A percentile compares a stretch with the other conserved stretches of the same genome.
Conservation (phyloP, 441 rosid species). For the Aquilaria agallochum region DNA sequence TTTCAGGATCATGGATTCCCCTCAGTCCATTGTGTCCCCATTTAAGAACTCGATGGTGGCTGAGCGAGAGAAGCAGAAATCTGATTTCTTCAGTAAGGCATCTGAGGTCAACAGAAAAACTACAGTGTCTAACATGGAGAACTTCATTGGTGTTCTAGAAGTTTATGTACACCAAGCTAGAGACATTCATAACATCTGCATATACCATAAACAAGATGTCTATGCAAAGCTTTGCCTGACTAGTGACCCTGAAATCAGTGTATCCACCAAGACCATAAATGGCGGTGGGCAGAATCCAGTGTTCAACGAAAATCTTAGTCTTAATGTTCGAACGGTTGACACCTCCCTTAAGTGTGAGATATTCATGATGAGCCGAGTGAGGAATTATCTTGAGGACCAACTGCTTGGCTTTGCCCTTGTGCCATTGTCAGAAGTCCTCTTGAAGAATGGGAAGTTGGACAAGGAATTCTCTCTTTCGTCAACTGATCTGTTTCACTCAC, state of each 20-base stretch:
- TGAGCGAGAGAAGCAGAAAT: constrained; percentile 54
- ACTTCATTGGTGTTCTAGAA: constrained; percentile 60
- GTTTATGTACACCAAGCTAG: constrained; percentile 92
- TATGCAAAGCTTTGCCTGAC: constrained; percentile 95
- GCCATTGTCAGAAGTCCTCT: constrained; percentile 81
- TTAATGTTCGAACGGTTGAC: constrained; percentile 62
- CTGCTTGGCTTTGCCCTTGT: constrained; percentile 87
- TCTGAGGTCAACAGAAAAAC: constrained; percentile 35
- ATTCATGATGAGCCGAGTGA: constrained; percentile 98
- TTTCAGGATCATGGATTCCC: constrained; percentile 78
- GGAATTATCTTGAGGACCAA: constrained; percentile 96
- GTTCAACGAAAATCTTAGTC: constrained; percentile 63
- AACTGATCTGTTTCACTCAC: constrained; percentile 92
- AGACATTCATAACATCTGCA: constrained; percentile 98
- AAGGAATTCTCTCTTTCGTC: constrained; percentile 97
- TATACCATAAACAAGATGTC: constrained; percentile 99
- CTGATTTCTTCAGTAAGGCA: constrained; percentile 38
- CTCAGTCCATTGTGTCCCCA: constrained; percentile 93
- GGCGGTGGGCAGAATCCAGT: constrained; percentile 99
- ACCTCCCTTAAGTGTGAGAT: constrained; percentile 90
- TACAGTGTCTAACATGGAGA: constrained; percentile 22
- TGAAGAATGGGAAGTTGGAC: constrained; percentile 71
- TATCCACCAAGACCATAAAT: constrained; percentile 86
- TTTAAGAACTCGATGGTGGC: constrained; percentile 44
- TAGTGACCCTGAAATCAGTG: constrained; percentile 69